Base-by-base conservation (phyloP, 768 basidiomycete species). In the Pluteus cervinus region DNA sequence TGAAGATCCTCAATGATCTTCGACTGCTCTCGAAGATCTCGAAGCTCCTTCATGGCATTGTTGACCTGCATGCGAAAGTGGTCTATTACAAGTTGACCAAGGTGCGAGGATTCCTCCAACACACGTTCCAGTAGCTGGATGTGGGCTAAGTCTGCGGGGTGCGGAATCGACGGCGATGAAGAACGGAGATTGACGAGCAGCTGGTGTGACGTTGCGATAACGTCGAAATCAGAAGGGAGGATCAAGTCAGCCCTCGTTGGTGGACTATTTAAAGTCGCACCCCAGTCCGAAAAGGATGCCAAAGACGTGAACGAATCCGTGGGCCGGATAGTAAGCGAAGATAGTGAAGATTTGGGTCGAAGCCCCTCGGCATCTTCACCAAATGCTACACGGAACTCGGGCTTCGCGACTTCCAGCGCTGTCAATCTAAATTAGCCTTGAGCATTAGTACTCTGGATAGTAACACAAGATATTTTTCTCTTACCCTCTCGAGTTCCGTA, bases 401-500 rank as follows among this genome's bases (percentile, higher is more conserved):
- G 74, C 54, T 75, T 76, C 17, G 75, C 76, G 7, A 86, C 75
- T 41, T 86, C 80, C 24, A 76, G 47, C 11, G 85, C 71, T 6
- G 81, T 86, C 23, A 86, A 58, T 17, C 79, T 82, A 45, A 40
- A 41, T 43, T 24, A 36, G 40, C 33, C n/a, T 21, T 45, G 37
- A 24, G 9, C 23, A 6, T 11, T 16, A 21, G 4, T 29, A 11
- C 5, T n/a, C 10, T 6, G 42, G 30, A 36, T 39, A 23, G 26
- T 16, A 41, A 25, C 9, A 28, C 10, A 26, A 26, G 22, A 62
- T 9, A 28, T 8, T 8, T 16, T 32, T 24, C n/a, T 10, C 81
- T 24, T 48, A 86, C 83, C 85, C 85, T 63, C 82, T 63, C 7
- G 76, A 68, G 51, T 88, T 87, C 37, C 76, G 73, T 55, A 81